Base-by-base conservation (phyloP, 2,329 filamentous ascomycete species). In the Sporothrix mexicana region DNA sequence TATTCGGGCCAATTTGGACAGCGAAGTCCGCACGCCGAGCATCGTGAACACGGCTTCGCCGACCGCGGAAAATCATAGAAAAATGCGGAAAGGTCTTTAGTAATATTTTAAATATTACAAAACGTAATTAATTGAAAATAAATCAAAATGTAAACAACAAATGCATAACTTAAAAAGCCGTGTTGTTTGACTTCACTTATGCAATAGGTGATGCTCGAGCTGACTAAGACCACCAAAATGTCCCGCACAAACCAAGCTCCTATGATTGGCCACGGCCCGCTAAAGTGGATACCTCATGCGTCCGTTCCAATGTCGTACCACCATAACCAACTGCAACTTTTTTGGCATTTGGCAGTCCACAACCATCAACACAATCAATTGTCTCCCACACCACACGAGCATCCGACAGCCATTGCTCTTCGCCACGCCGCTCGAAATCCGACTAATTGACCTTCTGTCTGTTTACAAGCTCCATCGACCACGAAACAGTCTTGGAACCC, bases 301-400 rank as follows among this genome's bases (percentile, higher is more conserved):
- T 55, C 67, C 25, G 41, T 23, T 12, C 72, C 51, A 30, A 67
- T 51, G 64, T 73, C 72, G 62, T 70, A 61, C 72, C 72, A 61
- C 72, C 72, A 73, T 59, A 70, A 62, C 5, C 25, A 70, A 17
- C 62, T n/a, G 23, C 45, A 68, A 55, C 67, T 70, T 73, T 73
- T 73, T 47, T 36, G 30, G 30, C 30, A 36, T 36, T n/a, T 66
- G 71, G 30, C 64, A 45, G 43, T 20, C 55, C 66, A 53, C 67
- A 36, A 53, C 30, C 25, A 61, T 20, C 55, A 20, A 61, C 55
- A 61, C 36, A 23, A 45, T 45, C 59, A 43, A 64, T 15, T 15
- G 30, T 55, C 51, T n/a, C 47, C n/a, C 47, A 25, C n/a, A n/a
- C 57, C 53, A 17, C 64, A 43, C 62, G 43, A 20, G 13, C 62